Evolutionary conservation across 768 basidiomycete genomes (phyloP), one percentile per base, ranked within the genome.

Genomic region (Sarcodon sp.): DNA sequence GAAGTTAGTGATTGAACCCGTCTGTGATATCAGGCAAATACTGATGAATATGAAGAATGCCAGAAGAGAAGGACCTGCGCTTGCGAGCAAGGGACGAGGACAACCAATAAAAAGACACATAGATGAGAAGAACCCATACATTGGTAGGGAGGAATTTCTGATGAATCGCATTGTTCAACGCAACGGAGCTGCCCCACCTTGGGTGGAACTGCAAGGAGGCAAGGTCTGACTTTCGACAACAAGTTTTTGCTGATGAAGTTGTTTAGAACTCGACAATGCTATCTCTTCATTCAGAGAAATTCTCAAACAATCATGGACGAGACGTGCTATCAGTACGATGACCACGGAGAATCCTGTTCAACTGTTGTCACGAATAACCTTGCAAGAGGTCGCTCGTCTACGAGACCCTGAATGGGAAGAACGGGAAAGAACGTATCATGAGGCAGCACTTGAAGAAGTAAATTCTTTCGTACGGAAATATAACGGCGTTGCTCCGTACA

Each of bases 121-220:
- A 1, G 73, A 75, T 21, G 75, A 77, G 51, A 59, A 62, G n/a
- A 80, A 80, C 55, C 78, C 75, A 9, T 79, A 76, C 62, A 81
- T 92, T 50, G 74, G 73, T 6, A 70, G 83, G 7, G 84, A 86
- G 54, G 87, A 90, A 58, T 86, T 82, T 55, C 66, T 91, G 44
- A 80, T 91, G 81, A 92, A 90, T 54, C 77, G 88, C 10, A 87
- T 89, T 50, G 74, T 91, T 6, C 80, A 87, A 57, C 70, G 78
- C 45, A 83, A 88, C 53, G 87, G 84, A n/a, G 84, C 83, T 6
- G 75, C 78, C 3, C 89, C 88, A 32, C 83, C 86, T 3, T 92
- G 89, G 88, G 80, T 91, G 1, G 87, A 91, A 63, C 56, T 87
- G 33, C 88, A 89, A 61, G 67, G 69, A 48, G 83, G 82, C 79